A percentile compares a stretch with the other conserved stretches of the same genome.
These are phyloP conservation scores for Platanthera guangdongensis DNA, from an alignment of 106 monocot genomes.

Conservation along the genomic window DNA sequence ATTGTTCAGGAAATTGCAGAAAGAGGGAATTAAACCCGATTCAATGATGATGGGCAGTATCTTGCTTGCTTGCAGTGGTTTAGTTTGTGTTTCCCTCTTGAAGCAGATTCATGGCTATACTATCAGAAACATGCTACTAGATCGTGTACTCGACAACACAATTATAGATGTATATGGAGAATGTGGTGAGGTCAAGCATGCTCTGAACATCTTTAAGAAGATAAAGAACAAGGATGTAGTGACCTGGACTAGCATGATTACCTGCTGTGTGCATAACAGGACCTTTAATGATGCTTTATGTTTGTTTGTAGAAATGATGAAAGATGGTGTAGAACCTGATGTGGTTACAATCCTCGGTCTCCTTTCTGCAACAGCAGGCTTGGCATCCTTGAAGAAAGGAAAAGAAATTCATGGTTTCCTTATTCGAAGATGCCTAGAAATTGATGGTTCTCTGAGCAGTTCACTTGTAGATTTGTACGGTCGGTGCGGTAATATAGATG, in stretches of 20 bases:
- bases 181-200: constrained; percentile 35
- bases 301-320: constrained; percentile 35
- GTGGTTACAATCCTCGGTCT: constrained; percentile 36
- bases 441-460: constrained; percentile 22
- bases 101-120: constrained; percentile 58
- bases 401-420: constrained; percentile 66
- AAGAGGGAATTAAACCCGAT: constrained; percentile 35
- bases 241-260: constrained; percentile 68
- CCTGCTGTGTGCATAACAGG: constrained; percentile 38
- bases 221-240: constrained; percentile 50
- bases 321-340: constrained; percentile 32
- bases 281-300: constrained; percentile 37
- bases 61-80: constrained; percentile 38
- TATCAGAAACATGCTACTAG: constrained; percentile 34
- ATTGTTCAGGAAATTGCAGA: constrained; percentile 34
- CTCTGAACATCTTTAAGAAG: constrained; percentile 26
- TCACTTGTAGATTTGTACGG: constrained; percentile 74
- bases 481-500: constrained; percentile 45
- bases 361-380: constrained; percentile 32
- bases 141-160: constrained; percentile 50
- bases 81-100: constrained; percentile 21
- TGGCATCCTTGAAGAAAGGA: constrained; percentile 52
- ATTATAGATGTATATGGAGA: constrained; percentile 58
- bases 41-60: constrained; percentile 59
- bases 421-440: constrained; percentile 23